Percentiles rank a stretch among this genome's conserved stretches.
phyloP scores from a whole-genome alignment of 2,329 filamentous ascomycete genomes.

The Penicillium glabrum region DNA sequence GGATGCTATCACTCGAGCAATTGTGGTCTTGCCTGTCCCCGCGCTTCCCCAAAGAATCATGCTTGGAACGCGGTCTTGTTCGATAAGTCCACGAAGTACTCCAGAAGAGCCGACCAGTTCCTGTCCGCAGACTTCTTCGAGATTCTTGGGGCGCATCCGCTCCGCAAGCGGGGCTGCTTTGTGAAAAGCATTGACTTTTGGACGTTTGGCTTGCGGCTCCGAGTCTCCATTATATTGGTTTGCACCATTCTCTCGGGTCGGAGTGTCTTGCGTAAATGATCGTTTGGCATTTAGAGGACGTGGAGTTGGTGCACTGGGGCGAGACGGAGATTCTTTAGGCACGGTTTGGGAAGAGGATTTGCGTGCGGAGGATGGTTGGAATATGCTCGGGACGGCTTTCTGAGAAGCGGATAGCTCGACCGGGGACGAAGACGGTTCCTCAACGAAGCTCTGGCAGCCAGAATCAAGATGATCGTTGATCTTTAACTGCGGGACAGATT shows the following conservation, averaged over 20 bases:
- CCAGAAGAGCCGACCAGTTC: constrained; percentile 83
- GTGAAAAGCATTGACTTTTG: constrained; percentile 63
- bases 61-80: constrained; percentile 80
- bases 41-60: constrained; percentile 79
- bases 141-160: constrained; percentile 79
- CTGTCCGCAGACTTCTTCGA: constrained; percentile 89
- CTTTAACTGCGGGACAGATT: constrained; percentile 51
- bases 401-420: constrained; percentile 36
- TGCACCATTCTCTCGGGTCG: constrained; percentile 22
- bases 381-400: constrained; percentile 53
- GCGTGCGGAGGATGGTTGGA: constrained; percentile 52
- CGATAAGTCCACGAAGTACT: constrained; percentile 82
- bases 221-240: constrained; percentile 25
- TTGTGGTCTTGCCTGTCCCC: constrained; percentile 61
- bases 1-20: constrained; percentile 84
- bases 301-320: constrained; percentile 24
- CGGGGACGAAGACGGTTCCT: constrained; percentile 49
- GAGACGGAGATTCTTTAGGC: constrained; percentile 26
- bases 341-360: constrained; percentile 37
- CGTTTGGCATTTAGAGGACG: constrained; percentile 33
- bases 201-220: constrained; percentile 59
- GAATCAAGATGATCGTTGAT: constrained; percentile 95
- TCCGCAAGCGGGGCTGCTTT: constrained; percentile 84
- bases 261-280: constrained; percentile 28
- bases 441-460: constrained; percentile 67